These are phyloP conservation scores for Lentinus tigrinus DNA, from an alignment of 768 basidiomycete genomes.

Conservation along the genomic window DNA sequence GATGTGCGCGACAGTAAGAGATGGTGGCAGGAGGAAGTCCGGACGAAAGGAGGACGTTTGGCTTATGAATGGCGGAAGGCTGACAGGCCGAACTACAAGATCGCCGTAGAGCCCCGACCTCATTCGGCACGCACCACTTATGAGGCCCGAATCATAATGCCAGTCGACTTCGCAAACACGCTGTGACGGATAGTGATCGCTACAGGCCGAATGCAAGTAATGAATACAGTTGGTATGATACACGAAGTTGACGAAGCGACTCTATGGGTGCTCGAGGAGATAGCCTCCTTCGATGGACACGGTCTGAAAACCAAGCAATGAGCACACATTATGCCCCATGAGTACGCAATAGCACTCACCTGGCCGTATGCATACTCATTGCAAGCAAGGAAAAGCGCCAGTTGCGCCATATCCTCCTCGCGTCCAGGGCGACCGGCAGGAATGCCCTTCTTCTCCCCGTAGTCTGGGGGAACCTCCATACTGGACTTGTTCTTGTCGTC, in stretches of 20 bases:
- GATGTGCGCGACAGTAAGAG: no score
- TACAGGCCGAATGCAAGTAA: background rate
- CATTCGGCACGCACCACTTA: no score
- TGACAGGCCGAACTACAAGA: no score
- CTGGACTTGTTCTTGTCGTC: slow-evolving; percentile 34
- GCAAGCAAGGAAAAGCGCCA: slow-evolving; percentile 30
- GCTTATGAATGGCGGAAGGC: no score
- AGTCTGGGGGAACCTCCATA: slow-evolving; percentile 28
- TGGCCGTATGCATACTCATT: slow-evolving; percentile 38
- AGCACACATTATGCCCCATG: background rate
- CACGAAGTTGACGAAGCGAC: background rate
- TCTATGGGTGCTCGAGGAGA: slow-evolving; percentile 28
- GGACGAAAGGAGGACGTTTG: no score
- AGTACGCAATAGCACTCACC: slow-evolving; percentile 18
- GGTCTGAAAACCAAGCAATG: slow-evolving; percentile 5
- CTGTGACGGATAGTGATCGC: background rate
- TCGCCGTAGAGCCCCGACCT: no score
- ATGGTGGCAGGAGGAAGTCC: no score
- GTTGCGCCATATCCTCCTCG: slow-evolving; percentile 37
- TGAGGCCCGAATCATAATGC: no score
- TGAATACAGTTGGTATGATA: background rate
- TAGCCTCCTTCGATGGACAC: slow-evolving; percentile 30
- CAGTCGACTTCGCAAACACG: no score
- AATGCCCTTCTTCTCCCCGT: slow-evolving; percentile 34
- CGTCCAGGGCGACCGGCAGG: slow-evolving; percentile 35